Evolutionary conservation across 208 protist species (phyloP), one percentile per base, ranked within the genome.

Genomic region (Polymyxa betae): DNA sequence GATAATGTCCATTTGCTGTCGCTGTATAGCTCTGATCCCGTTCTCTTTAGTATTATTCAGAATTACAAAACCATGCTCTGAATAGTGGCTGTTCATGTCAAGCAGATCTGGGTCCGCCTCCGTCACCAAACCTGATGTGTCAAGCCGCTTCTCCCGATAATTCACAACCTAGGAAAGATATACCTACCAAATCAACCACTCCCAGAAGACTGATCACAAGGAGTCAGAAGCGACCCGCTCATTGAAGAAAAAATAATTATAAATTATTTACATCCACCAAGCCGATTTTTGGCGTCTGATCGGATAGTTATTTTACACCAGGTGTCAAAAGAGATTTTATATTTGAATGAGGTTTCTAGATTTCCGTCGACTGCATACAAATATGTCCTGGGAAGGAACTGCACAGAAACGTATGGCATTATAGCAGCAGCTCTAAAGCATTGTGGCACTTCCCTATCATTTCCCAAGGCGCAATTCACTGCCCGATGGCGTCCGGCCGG

Each of bases 11-110:
- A 32, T 12, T 32, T 77, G 16, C 12, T 43, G n/a, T 89, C 29
- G 16, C 29, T n/a, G n/a, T n/a, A n/a, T n/a, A n/a, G n/a, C n/a
- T n/a, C n/a, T 77, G 44, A 5, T 43, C 29, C 5, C 88, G 29
- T 43, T 32, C 5, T 10, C 49, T 10, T 64, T 68, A 91, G 66
- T 91, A 91, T 45, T 88, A 91, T 45, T 49, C 49, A 1, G 90
- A 91, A 45, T 40, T 91, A 1, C 52, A 38, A 10, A 91, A 91
- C 40, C 90, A 91, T 78, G 54, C 90, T 45, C 44, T 90, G 20
- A 64, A 90, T 32, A 82, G 54, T 29, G 43, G 54, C 0, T 90
- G 89, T 77, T 44, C 54, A 29, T 90, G 89, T 41, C 54, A 89
- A n/a, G 40, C 5, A n/a, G 72, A 82, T 43, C 16, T n/a, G 16